phyloP scores from a whole-genome alignment of 805 yeast genomes.

The Saturnispora diversa region DNA sequence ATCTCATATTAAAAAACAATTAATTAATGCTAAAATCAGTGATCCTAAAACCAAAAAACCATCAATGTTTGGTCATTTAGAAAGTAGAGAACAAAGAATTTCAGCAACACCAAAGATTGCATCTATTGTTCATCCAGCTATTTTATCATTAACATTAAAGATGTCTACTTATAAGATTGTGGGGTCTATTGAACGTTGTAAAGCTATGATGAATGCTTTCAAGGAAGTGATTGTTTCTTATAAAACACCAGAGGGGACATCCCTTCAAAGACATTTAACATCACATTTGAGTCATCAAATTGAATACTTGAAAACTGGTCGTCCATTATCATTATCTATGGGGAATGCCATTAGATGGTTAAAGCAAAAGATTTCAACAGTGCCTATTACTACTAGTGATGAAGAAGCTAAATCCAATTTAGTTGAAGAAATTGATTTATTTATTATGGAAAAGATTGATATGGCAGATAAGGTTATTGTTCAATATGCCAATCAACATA shows the following conservation, averaged over 20 bases:
- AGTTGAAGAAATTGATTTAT: constrained; percentile 63
- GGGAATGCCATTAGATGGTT: constrained; percentile 97
- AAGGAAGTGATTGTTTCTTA: constrained; percentile 73
- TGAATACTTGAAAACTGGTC: constrained; percentile 80
- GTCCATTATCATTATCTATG: constrained; percentile 91
- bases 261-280: constrained; percentile 81
- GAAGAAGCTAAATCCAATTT: constrained; percentile 58
- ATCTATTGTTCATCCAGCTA: constrained; percentile 78
- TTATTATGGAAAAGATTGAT: constrained; percentile 77
- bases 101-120: constrained; percentile 49
- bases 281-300: constrained; percentile 86
- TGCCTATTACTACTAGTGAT: constrained; percentile 66
- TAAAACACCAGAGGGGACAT: constrained; percentile 75
- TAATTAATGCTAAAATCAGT: constrained; percentile 42
- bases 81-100: constrained; percentile 68
- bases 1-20: constrained; percentile 45
- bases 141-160: constrained; percentile 68
- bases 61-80: constrained; percentile 69
- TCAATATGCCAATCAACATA: constrained; percentile 69
- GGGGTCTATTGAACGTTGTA: constrained; percentile 82
- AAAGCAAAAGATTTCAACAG: constrained; percentile 81
- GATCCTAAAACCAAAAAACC: constrained; percentile 43
- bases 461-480: constrained; percentile 77
- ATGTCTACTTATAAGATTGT: constrained; percentile 78
- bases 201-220: constrained; percentile 78